Base-by-base conservation (phyloP, 2,329 filamentous ascomycete species). In the Cadophora sp. region DNA sequence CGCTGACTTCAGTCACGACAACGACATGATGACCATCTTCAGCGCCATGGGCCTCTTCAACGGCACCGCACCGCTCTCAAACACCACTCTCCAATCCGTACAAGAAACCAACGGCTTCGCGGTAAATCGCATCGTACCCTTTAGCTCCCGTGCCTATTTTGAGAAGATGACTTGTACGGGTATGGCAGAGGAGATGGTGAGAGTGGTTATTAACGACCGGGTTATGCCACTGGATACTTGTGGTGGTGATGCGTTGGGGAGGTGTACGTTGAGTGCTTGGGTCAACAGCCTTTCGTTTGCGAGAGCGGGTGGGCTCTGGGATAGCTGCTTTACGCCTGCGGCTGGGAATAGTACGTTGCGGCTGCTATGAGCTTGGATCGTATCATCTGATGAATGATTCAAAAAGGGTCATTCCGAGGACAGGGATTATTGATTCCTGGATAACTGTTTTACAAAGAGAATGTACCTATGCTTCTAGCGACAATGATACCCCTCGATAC, bases 1-100 rank as follows among this genome's bases (percentile, higher is more conserved):
- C 76, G 94, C 93, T 0, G 94, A 97, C 79, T 97, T 97, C 77
- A 92, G 90, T 71, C 94, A 97, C 79, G 94, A 97, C 80, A 97
- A 97, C 78, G 89, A 91, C 76, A 93, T 97, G 89, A 88, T 87
- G 34, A 86, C 86, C 8, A 88, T 97, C 7, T 92, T 92, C 76
- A 89, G 88, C 5, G 93, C 93, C 0, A 77, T 97, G 71, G 92
- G 93, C 0, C 81, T 97, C 29, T 97, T 93, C 80, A 92, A 94
- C 73, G 80, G 79, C 53, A 92, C 88, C 0, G 75, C 77, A 16
- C 81, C 84, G 12, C 80, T 91, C 27, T 83, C 85, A 2, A 84
- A 83, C 27, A 82, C 81, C 3, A 82, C 81, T 7, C 79, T 87
- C 29, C 77, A 85, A 48, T 81, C 85, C 53, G 83, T 86, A 0